phyloP scores from a whole-genome alignment of 2,329 filamentous ascomycete genomes.

The Aspergillus fumigatiaffinis region DNA sequence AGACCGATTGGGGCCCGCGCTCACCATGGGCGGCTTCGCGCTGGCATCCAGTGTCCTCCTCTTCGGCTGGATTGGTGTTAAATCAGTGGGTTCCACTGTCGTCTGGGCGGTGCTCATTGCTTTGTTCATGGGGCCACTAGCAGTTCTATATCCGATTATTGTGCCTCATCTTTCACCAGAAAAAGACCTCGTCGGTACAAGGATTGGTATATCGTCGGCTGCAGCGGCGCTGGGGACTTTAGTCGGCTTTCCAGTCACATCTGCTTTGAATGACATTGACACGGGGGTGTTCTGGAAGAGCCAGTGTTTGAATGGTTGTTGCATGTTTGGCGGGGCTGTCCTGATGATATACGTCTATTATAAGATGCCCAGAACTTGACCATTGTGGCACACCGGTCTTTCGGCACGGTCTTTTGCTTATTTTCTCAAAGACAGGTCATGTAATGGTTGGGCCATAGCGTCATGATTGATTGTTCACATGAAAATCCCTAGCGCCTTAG shows the following conservation, averaged over 20 bases:
- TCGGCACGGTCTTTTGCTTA: background rate
- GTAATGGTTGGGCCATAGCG: background rate
- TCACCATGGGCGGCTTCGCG: background rate
- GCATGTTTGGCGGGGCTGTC: slow-evolving; percentile 1
- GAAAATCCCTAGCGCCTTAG: background rate
- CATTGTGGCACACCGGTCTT: background rate
- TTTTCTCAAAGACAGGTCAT: background rate
- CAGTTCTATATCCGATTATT: slow-evolving; percentile 2
- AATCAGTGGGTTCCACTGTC: background rate
- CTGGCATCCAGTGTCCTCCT: slow-evolving; percentile 3
- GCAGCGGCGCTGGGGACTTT: slow-evolving; percentile 1
- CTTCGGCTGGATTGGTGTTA: slow-evolving; percentile 1
- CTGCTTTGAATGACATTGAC: slow-evolving; percentile 3
- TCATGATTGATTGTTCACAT: background rate
- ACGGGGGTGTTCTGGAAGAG: slow-evolving; percentile 1
- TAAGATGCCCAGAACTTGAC: slow-evolving; percentile 2
- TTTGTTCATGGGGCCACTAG: slow-evolving; percentile 2
- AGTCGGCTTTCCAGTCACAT: slow-evolving; percentile 2
- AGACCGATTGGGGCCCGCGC: background rate
- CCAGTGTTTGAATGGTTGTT: slow-evolving; percentile 1
- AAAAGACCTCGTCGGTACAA: slow-evolving; percentile 1
- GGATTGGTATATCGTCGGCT: slow-evolving; percentile 3
- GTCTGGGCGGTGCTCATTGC: slow-evolving; percentile 3
- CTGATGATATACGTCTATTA: slow-evolving; percentile 3
- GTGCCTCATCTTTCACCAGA: slow-evolving; percentile 1